Evolutionary conservation across 2,329 filamentous ascomycete species (phyloP).

Genomic region (Colletotrichum simmondsii): DNA sequence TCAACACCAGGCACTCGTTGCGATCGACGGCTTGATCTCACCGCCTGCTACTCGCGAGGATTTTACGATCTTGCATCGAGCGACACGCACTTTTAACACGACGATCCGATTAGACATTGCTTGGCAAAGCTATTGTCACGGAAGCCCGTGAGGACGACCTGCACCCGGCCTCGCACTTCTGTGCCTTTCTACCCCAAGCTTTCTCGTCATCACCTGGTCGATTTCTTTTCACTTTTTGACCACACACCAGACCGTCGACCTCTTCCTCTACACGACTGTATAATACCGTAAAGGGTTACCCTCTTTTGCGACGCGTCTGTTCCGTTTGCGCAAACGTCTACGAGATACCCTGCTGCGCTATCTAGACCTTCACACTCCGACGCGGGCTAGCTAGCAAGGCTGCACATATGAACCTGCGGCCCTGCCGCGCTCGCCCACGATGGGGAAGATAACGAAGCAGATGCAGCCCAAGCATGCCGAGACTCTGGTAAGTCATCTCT

Average conservation of each 20-base stretch:
- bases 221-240: slow-evolving; percentile 3
- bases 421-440: slow-evolving; percentile 68
- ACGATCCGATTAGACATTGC: not conserved
- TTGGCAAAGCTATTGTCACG: slow-evolving; percentile 45
- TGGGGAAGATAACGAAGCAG: slow-evolving; percentile 76
- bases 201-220: slow-evolving; percentile 11
- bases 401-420: slow-evolving; percentile 58
- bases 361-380: slow-evolving; percentile 10
- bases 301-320: slow-evolving; percentile 9
- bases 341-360: slow-evolving; percentile 21
- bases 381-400: slow-evolving; percentile 34
- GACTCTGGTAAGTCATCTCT: slow-evolving; percentile 65
- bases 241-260: not conserved
- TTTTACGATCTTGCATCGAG: not conserved
- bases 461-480: slow-evolving; percentile 76
- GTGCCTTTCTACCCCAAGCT: slow-evolving; percentile 33
- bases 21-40: slow-evolving; percentile 16
- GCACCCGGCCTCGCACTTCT: slow-evolving; percentile 51
- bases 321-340: slow-evolving; percentile 23
- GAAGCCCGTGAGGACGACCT: slow-evolving; percentile 47
- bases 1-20: slow-evolving; percentile 27
- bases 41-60: slow-evolving; percentile 8
- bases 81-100: slow-evolving; percentile 9
- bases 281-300: not conserved
- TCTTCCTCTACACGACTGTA: not conserved